These are phyloP conservation scores for Vaccinium macrocarpon DNA, from an alignment of 148 eudicot species.

Conservation along the genomic window DNA sequence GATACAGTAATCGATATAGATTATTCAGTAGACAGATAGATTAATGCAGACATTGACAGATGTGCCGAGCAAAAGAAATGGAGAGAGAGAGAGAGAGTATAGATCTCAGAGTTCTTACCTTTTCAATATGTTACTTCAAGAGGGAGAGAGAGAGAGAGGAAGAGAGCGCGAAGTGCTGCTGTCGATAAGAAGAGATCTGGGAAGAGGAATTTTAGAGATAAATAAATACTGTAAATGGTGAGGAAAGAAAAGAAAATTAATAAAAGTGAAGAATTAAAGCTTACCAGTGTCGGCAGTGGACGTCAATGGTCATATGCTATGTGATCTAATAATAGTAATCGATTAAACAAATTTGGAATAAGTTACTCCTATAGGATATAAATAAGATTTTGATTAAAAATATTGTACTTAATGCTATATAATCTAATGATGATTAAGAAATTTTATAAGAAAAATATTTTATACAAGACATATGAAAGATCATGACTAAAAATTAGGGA, in stretches of 20 bases:
- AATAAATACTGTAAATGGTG: not conserved
- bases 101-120: constrained; percentile 1
- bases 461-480: not conserved
- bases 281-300: not conserved
- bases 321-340: no score
- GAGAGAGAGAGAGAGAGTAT: not conserved
- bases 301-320: not conserved
- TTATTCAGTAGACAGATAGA: not conserved
- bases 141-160: not conserved
- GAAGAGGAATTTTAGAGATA: not conserved
- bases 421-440: no score
- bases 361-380: no score
- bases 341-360: no score
- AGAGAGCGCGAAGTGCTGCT: not conserved
- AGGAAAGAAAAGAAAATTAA: not conserved
- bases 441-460: no score
- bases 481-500: not conserved
- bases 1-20: not conserved
- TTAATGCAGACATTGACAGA: not conserved
- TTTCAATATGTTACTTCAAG: not conserved
- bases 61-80: not conserved
- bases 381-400: no score
- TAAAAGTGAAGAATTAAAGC: not conserved
- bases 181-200: not conserved
- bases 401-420: no score